Base-by-base conservation (phyloP, 106 monocot genomes). In the Acorus calamus region DNA sequence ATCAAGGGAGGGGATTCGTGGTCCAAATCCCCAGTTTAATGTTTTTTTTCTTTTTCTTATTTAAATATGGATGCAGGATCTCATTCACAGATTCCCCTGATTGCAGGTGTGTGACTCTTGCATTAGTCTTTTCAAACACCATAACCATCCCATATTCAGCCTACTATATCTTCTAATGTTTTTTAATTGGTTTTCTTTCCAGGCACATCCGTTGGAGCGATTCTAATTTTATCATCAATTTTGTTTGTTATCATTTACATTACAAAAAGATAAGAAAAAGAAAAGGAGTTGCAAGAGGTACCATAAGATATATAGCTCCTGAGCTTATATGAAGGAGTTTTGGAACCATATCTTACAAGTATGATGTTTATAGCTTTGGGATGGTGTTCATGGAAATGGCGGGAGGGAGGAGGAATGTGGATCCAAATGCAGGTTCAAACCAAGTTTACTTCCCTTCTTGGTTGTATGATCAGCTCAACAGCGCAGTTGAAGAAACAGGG, bases 291-390 rank as follows among this genome's bases (percentile, higher is more conserved):
- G 57, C 67, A 10, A 49, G 67, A 62, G 72, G 68, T 8, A 78
- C 78, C 4, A 68, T 75, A 8, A 74, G 83, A 56, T 83, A 83
- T 53, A 71, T 78, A 43, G 82, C 82, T 61, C 83, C 75, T 2
- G 78, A 83, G 56, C 53, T 83, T 60, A 44, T 74, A 11, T 83
- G 71, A 7, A 62, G 78, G 63, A 78, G 62, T 59, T 83, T 83
- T 56, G 83, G 83, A 0, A 63, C 48, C 0, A 66, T 83, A 28
- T 83, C 78, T 2, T 41, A 71, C 47, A 83, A 75, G 49, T 75
- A 74, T 2, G 78, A 83, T 71, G 75, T 83, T 12, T 83, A 83
- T 42, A 83, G 83, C 13, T 83, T 78, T 43, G 78, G 83, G 50
- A 78, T 83, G 83, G 14, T 82, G 0, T 12, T 82, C 4, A 28